A percentile compares a stretch with the other conserved stretches of the same genome.
These are phyloP conservation scores for Pythium biforme DNA, from an alignment of 352 stramenopile genomes.

Conservation along the genomic window DNA sequence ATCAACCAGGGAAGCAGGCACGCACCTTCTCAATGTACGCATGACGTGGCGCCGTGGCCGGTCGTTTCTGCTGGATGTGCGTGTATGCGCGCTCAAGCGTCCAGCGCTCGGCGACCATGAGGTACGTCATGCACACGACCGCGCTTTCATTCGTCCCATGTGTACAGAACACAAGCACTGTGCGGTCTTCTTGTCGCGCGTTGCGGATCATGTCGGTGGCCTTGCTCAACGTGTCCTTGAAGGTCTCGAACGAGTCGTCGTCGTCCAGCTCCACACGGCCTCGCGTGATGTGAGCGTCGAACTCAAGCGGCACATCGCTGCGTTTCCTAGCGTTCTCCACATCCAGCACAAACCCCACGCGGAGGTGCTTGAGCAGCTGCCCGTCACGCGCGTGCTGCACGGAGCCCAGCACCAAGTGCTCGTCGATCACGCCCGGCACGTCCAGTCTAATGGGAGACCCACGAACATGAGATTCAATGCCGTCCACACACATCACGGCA, in stretches of 20 bases:
- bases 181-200: conserved; percentile 40
- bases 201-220: conserved; percentile 50
- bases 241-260: conserved; percentile 59
- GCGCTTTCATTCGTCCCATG: conserved; percentile 71
- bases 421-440: conserved; percentile 56
- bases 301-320: conserved; percentile 12
- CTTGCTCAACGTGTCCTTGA: conserved; percentile 38
- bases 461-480: not conserved
- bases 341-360: conserved; percentile 51
- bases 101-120: conserved; percentile 61
- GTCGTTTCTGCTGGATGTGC: conserved; percentile 57
- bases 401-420: conserved; percentile 57
- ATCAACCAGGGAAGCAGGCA: not conserved
- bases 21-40: conserved; percentile 65
- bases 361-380: conserved; percentile 53
- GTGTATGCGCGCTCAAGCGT: conserved; percentile 60
- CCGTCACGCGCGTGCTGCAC: conserved; percentile 56
- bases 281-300: conserved; percentile 31
- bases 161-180: conserved; percentile 70
- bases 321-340: conserved; percentile 67
- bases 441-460: conserved; percentile 38
- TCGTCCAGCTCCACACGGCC: conserved; percentile 61
- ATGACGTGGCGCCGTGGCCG: conserved; percentile 57
- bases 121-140: conserved; percentile 64
- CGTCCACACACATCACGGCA: not conserved